Evolutionary conservation across 164 flowering plant genomes (phyloP).

Genomic region (Saururus chinensis): DNA sequence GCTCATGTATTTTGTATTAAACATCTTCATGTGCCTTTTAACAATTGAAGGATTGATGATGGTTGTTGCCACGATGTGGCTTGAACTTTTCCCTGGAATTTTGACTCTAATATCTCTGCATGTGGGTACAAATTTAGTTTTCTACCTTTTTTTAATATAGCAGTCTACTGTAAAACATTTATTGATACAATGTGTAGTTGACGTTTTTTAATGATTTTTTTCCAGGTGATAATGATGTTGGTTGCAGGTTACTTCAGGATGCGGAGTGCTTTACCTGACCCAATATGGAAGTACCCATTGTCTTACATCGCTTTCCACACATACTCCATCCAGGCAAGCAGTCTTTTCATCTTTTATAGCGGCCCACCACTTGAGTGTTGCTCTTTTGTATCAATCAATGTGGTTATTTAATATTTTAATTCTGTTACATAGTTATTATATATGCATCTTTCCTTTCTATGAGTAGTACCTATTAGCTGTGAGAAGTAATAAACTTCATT

Average conservation of each 20-base stretch:
- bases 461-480: no score
- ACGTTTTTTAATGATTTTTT: neutral
- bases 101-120: conserved; percentile 53
- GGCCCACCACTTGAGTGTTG: neutral
- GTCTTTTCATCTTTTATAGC: neutral
- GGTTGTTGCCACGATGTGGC: conserved; percentile 50
- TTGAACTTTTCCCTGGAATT: conserved; percentile 55
- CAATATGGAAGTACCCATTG: conserved; percentile 87
- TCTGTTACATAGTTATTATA: no score
- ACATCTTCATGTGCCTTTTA: conserved; percentile 78
- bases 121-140: conserved; percentile 32
- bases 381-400: neutral
- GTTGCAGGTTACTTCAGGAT: conserved; percentile 88
- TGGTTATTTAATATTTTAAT: no score
- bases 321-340: conserved; percentile 81
- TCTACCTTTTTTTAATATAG: no score
- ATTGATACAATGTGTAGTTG: neutral
- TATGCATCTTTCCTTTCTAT: no score
- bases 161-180: neutral
- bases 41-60: conserved; percentile 88
- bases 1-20: conserved; percentile 91
- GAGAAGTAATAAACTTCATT: no score
- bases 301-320: conserved; percentile 92
- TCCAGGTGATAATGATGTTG: conserved; percentile 91
- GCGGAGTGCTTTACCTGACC: conserved; percentile 60